phyloP scores from a whole-genome alignment of 805 yeast genomes.

The Candida easanensis region DNA sequence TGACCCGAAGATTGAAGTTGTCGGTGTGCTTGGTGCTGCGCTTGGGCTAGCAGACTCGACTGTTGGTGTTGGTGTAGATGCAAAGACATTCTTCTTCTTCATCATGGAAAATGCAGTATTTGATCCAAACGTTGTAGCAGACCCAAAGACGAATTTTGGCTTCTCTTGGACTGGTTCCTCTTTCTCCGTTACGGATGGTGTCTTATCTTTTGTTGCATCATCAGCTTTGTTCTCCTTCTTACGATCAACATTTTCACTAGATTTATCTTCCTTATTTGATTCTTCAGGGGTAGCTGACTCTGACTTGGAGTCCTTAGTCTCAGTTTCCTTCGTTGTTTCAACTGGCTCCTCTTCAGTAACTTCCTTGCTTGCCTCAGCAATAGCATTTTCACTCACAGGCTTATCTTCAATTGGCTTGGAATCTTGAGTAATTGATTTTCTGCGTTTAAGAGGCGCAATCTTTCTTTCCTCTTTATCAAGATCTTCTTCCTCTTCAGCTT shows the following conservation, averaged over 20 bases:
- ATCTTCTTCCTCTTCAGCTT: conserved; percentile 19
- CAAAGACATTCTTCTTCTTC: conserved; percentile 35
- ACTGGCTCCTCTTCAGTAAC: conserved; percentile 13
- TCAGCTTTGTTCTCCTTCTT: conserved; percentile 4
- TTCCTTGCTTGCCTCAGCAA: conserved; percentile 10
- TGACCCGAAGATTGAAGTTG: conserved; percentile 40
- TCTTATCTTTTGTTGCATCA: conserved; percentile 2
- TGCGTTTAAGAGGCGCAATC: conserved; percentile 23
- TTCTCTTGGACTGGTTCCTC: conserved; percentile 4
- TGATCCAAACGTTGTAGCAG: conserved; percentile 47
- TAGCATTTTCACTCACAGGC: conserved; percentile 4
- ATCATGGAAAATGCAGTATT: conserved; percentile 34
- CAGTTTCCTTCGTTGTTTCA: conserved; percentile 2
- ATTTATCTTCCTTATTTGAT: background rate
- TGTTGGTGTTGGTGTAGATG: conserved; percentile 25
- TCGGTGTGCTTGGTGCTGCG: conserved; percentile 17
- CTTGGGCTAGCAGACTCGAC: background rate
- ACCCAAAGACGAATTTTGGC: conserved; percentile 56
- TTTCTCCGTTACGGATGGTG: conserved; percentile 5
- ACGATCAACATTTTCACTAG: background rate
- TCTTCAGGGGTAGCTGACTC: background rate
- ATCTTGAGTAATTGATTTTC: conserved; percentile 13
- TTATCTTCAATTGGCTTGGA: conserved; percentile 1
- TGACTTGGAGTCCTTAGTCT: background rate
- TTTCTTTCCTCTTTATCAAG: conserved; percentile 14